phyloP scores from a whole-genome alignment of 169 alveolate genomes.

The Fabrea salina region DNA sequence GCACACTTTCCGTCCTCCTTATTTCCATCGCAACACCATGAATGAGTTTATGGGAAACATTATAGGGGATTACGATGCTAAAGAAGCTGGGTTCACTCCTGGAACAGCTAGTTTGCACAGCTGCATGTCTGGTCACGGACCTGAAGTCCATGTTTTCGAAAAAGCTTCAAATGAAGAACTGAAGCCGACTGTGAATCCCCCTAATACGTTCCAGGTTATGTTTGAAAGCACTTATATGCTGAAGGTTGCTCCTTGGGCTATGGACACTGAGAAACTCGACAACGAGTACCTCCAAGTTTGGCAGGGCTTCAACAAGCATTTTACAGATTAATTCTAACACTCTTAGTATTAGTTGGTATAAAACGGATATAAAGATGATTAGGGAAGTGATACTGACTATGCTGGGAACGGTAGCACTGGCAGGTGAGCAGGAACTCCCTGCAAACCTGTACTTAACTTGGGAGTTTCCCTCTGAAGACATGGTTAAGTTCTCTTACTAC shows the following conservation, averaged over 20 bases:
- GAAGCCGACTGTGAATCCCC: constrained; percentile 57
- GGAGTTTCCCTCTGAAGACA: too few species aligned
- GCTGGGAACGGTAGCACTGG: too few species aligned
- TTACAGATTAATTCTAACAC: too few species aligned
- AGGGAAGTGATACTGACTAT: too few species aligned
- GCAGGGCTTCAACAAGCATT: constrained; percentile 38
- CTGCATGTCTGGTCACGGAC: constrained; percentile 80
- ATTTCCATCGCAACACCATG: constrained; percentile 83
- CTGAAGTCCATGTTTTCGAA: constrained; percentile 71
- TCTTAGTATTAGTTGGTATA: too few species aligned
- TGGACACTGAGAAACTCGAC: neutral
- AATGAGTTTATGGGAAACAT: constrained; percentile 86
- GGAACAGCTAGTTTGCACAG: constrained; percentile 76
- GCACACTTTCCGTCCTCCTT: constrained; percentile 86
- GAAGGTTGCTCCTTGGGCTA: constrained; percentile 38
- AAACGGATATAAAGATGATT: too few species aligned
- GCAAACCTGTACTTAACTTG: too few species aligned
- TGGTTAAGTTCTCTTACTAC: neutral
- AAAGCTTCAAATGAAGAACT: constrained; percentile 58
- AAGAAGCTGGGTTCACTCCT: constrained; percentile 73
- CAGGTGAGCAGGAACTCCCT: too few species aligned
- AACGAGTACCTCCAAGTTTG: constrained; percentile 35
- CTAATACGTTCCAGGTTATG: constrained; percentile 77
- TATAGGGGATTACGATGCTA: constrained; percentile 82
- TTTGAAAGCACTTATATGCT: constrained; percentile 68